Percentiles rank a stretch among this genome's conserved stretches.
Conservation (phyloP, 306 rosid species). For the Amphicarpaea edgeworthii region DNA sequence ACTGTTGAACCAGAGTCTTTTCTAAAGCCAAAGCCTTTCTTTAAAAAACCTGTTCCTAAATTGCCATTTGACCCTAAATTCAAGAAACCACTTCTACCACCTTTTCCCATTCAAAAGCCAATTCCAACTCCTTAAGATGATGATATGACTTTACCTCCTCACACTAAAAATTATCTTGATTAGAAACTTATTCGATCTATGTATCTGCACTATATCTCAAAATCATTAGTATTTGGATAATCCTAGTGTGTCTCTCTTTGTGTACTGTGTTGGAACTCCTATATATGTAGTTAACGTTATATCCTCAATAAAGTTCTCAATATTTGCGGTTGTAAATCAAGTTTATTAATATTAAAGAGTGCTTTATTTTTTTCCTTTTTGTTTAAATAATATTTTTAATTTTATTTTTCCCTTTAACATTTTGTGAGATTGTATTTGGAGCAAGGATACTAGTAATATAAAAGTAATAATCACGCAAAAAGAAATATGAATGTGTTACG, state of each 20-base stretch:
- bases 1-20: neutral
- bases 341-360: neutral
- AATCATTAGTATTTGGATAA: neutral
- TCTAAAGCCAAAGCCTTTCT: constrained; percentile 10
- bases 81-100: constrained; percentile 29
- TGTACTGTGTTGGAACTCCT: neutral
- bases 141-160: neutral
- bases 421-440: neutral
- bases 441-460: neutral
- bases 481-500: no score
- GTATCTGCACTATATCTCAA: neutral
- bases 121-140: constrained; percentile 14
- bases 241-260: neutral
- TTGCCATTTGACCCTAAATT: constrained; percentile 22
- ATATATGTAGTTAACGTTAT: neutral
- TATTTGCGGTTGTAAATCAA: neutral
- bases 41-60: constrained; percentile 27
- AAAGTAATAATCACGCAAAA: neutral
- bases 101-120: constrained; percentile 38
- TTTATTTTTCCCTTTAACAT: neutral
- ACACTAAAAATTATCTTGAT: neutral
- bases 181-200: neutral
- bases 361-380: neutral
- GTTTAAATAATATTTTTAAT: neutral
- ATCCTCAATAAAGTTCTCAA: neutral